Conservation (phyloP, 345 rosid genomes). For the Viola odorata region DNA sequence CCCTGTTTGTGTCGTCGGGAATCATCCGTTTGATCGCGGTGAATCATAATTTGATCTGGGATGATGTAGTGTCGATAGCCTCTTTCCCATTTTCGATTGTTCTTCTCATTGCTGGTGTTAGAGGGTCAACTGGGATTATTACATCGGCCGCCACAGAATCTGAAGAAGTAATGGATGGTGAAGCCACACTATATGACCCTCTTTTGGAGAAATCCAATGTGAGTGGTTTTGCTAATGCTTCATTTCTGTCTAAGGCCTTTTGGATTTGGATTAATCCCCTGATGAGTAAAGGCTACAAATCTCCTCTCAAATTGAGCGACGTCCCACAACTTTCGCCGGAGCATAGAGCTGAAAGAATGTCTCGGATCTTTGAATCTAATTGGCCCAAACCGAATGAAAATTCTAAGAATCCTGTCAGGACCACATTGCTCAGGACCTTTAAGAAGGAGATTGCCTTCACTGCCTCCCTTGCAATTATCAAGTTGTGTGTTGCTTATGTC, state of each 20-base stretch:
- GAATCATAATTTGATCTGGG: constrained; percentile 32
- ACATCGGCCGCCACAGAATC: constrained; percentile 17
- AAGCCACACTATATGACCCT: constrained; percentile 27
- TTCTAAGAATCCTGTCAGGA: constrained; percentile 56
- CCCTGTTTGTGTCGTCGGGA: constrained; percentile 54
- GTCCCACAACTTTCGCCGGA: constrained; percentile 72
- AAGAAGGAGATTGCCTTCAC: constrained; percentile 74
- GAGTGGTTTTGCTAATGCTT: constrained; percentile 67
- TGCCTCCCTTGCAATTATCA: constrained; percentile 63
- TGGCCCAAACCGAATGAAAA: constrained; percentile 79
- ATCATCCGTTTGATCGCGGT: constrained; percentile 35
- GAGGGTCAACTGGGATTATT: constrained; percentile 64
- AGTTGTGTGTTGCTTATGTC: constrained; percentile 67
- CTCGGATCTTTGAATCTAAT: constrained; percentile 44
- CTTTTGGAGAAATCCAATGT: constrained; percentile 41
- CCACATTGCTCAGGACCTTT: constrained; percentile 64
- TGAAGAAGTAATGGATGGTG: constrained; percentile 27
- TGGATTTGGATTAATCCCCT: constrained; percentile 97
- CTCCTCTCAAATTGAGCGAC: constrained; percentile 65
- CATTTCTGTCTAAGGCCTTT: constrained; percentile 52
- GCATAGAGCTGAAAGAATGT: constrained; percentile 76
- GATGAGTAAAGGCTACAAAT: constrained; percentile 62
- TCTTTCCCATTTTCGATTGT: constrained; percentile 51
- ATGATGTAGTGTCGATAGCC: constrained; percentile 49
- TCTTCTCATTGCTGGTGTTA: constrained; percentile 46